Base-by-base conservation (phyloP, 2,329 filamentous ascomycete species). In the Hypoxylon sp. region DNA sequence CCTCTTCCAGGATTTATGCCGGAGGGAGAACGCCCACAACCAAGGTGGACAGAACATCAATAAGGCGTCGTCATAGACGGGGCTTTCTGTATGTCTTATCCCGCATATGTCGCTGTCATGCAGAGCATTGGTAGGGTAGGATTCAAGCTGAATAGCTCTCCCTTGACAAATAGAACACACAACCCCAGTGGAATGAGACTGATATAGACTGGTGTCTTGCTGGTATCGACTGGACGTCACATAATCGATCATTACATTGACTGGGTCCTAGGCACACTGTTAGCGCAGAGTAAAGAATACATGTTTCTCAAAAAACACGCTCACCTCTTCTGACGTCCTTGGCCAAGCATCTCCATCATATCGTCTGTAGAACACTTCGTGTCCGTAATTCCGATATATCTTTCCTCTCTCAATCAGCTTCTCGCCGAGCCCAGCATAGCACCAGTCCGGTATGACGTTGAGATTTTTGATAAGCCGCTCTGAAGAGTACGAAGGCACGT, bases 11-110 rank as follows among this genome's bases (percentile, higher is more conserved):
- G 70, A 68, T 31, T 68, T 70, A 37, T 66, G 60, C n/a, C 17
- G 42, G n/a, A 72, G 39, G 14, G 67, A 72, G 47, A 72, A 72
- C 1, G 67, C 70, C 70, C 70, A 72, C 5, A 72, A 14, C 19
- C 37, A 46, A 24, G 67, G 37, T 6, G 70, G 70, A 33, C 70
- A 72, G 56, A 70, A 72, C 11, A 68, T 56, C 3, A 67, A 35
- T 39, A 51, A 22, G 22, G 13, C 22, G 1, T 62, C 5, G 19
- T 52, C 11, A n/a, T n/a, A 6, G 13, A 19, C 8, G 19, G 10
- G 8, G 29, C 19, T 35, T 10, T 3, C 54, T 46, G 22, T 33
- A 44, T 14, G 56, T 14, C 3, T 35, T 50, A 29, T 64, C 3
- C 31, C 46, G 31, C 70, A 70, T 22, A 61, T 57, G 9, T 62